phyloP scores from a whole-genome alignment of 768 basidiomycete genomes.

The Boletus rex-veris region DNA sequence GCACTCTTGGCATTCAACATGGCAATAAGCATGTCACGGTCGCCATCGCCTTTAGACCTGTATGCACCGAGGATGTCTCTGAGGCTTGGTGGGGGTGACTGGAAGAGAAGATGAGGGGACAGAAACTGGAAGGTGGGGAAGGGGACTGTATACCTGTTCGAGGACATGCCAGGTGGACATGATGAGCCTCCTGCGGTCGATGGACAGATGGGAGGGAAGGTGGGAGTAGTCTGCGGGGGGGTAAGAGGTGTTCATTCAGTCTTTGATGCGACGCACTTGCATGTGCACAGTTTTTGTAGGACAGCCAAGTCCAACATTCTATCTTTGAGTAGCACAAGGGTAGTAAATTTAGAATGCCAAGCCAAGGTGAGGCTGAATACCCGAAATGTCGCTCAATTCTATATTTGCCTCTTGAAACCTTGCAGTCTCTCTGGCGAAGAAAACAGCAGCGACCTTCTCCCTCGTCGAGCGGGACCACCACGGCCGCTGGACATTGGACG shows the following conservation, averaged over 20 bases:
- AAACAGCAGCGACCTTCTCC: neutral
- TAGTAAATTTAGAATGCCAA: slow-evolving; percentile 44
- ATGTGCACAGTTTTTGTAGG: slow-evolving; percentile 37
- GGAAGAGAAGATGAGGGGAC: slow-evolving; percentile 5
- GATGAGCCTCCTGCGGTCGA: slow-evolving; percentile 34
- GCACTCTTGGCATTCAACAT: slow-evolving; percentile 91
- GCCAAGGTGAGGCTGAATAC: slow-evolving; percentile 37
- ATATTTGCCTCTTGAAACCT: slow-evolving; percentile 18
- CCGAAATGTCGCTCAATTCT: slow-evolving; percentile 24
- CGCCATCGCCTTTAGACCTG: slow-evolving; percentile 81
- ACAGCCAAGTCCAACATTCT: slow-evolving; percentile 44
- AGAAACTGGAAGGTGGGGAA: neutral
- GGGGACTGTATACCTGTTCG: slow-evolving; percentile 39
- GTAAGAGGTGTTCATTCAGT: slow-evolving; percentile 28
- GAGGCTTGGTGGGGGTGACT: slow-evolving; percentile 78
- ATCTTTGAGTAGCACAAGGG: slow-evolving; percentile 40
- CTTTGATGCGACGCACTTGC: slow-evolving; percentile 11
- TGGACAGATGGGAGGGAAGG: slow-evolving; percentile 10
- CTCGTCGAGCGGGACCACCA: neutral
- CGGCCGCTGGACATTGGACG: too few species aligned
- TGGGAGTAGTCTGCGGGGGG: slow-evolving; percentile 17
- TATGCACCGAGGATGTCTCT: slow-evolving; percentile 88
- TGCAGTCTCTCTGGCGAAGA: neutral
- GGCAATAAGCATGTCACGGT: slow-evolving; percentile 86
- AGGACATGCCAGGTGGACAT: slow-evolving; percentile 44